Percentiles rank a stretch among this genome's conserved stretches.
Evolutionary conservation across 805 yeast species (phyloP).

Genomic region (Candida berthetii): DNA sequence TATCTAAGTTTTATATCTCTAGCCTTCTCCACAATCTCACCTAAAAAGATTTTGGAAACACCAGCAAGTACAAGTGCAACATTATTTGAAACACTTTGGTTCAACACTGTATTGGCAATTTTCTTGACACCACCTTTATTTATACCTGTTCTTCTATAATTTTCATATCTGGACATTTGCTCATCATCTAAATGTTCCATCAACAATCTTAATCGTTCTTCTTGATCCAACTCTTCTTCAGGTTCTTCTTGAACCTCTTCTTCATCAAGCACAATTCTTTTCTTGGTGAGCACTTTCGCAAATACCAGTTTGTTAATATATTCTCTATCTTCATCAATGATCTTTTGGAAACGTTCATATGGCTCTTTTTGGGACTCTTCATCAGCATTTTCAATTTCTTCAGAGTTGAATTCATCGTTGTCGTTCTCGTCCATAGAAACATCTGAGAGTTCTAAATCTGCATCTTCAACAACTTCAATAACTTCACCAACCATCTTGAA

Average conservation of each 20-base stretch:
- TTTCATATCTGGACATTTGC: slow-evolving; percentile 84
- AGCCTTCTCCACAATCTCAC: slow-evolving; percentile 83
- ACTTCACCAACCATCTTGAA: too few relatives aligned
- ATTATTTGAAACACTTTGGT: slow-evolving; percentile 74
- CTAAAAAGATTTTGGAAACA: slow-evolving; percentile 81
- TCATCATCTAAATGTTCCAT: slow-evolving; percentile 71
- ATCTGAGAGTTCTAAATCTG: slow-evolving; percentile 21
- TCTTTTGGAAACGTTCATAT: slow-evolving; percentile 4
- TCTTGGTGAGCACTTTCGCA: slow-evolving; percentile 4
- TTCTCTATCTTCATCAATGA: slow-evolving; percentile 15
- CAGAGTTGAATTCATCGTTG: slow-evolving; percentile 1
- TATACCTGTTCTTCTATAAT: slow-evolving; percentile 72
- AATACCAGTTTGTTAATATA: slow-evolving; percentile 12
- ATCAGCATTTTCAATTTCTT: slow-evolving; percentile 6
- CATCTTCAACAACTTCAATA: slow-evolving; percentile 2
- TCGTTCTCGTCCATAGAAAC: slow-evolving; percentile 20
- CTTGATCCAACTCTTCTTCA: slow-evolving; percentile 33
- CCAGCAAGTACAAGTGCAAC: slow-evolving; percentile 82
- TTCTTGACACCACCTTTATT: slow-evolving; percentile 74
- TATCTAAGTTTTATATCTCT: slow-evolving; percentile 60
- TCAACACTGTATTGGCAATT: slow-evolving; percentile 69
- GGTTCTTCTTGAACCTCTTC: slow-evolving; percentile 21
- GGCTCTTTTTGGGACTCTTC: slow-evolving; percentile 3
- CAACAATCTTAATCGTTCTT: slow-evolving; percentile 55
- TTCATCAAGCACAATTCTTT: slow-evolving; percentile 11